Evolutionary conservation across 2,329 filamentous ascomycete species (phyloP).

Genomic region (Fusarium goolgardi): DNA sequence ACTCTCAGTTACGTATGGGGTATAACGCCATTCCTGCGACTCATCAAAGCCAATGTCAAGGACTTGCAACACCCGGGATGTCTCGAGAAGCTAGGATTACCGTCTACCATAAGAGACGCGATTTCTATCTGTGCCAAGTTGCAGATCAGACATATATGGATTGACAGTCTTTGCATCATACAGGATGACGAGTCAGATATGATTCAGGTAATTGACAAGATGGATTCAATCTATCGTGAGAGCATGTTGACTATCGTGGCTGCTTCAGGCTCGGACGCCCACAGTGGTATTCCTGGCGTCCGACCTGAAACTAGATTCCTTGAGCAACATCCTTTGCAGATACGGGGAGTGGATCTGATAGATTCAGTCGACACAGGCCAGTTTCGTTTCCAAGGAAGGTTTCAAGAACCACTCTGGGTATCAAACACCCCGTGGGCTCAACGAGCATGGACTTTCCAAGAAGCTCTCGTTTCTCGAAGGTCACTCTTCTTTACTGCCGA

Average conservation of each 20-base stretch:
- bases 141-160: background rate
- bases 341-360: background rate
- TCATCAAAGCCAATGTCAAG: background rate
- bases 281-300: background rate
- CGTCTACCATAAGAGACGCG: background rate
- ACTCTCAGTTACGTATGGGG: slow-evolving; percentile 1
- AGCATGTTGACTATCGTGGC: background rate
- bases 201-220: background rate
- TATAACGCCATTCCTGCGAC: background rate
- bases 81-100: background rate
- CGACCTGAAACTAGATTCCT: fast-evolving
- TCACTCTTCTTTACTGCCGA: background rate
- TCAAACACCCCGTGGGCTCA: background rate
- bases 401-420: background rate
- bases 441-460: background rate
- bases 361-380: background rate
- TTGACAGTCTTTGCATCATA: background rate
- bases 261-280: background rate
- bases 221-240: background rate
- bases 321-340: background rate
- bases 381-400: background rate
- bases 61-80: background rate
- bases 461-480: background rate
- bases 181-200: slow-evolving; percentile 1
- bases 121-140: background rate